Conservation (phyloP, 2,329 filamentous ascomycete genomes). For the Incumbomyces lentus region DNA sequence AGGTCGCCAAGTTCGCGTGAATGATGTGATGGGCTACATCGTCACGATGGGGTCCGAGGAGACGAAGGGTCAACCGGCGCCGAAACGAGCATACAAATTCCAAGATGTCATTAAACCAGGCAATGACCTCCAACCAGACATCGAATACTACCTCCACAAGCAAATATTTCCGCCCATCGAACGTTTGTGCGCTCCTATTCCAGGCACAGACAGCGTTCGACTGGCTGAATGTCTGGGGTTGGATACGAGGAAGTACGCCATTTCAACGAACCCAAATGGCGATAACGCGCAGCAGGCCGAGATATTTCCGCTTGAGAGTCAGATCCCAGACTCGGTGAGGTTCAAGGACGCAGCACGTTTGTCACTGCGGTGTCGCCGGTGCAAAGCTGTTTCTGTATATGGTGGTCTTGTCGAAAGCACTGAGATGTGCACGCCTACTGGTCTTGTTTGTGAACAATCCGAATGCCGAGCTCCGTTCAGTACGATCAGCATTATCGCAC, state of each 20-base stretch:
- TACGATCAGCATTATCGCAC: conserved; percentile 67
- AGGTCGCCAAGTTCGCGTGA: conserved; percentile 79
- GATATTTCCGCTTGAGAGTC: conserved; percentile 85
- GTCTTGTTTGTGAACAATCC: conserved; percentile 57
- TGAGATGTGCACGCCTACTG: conserved; percentile 58
- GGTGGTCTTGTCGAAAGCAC: conserved; percentile 58
- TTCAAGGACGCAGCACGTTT: conserved; percentile 74
- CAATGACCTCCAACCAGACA: conserved; percentile 67
- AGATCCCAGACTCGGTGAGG: conserved; percentile 82
- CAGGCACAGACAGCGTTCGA: conserved; percentile 78
- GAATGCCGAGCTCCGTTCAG: conserved; percentile 56
- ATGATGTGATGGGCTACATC: conserved; percentile 93
- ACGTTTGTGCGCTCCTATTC: conserved; percentile 91
- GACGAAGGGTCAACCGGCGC: conserved; percentile 53
- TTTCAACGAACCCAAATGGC: conserved; percentile 42
- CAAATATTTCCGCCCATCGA: conserved; percentile 97
- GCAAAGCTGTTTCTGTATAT: conserved; percentile 62
- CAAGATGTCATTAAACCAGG: conserved; percentile 74
- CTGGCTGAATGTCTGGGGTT: conserved; percentile 89
- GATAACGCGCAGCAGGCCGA: conserved; percentile 50
- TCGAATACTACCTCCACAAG: conserved; percentile 98
- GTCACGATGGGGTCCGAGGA: conserved; percentile 60
- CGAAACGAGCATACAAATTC: conserved; percentile 80
- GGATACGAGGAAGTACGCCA: conserved; percentile 77
- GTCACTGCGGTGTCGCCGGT: conserved; percentile 67